Evolutionary conservation across 2,329 filamentous ascomycete species (phyloP).

Genomic region (Dactylellina parvicollis): DNA sequence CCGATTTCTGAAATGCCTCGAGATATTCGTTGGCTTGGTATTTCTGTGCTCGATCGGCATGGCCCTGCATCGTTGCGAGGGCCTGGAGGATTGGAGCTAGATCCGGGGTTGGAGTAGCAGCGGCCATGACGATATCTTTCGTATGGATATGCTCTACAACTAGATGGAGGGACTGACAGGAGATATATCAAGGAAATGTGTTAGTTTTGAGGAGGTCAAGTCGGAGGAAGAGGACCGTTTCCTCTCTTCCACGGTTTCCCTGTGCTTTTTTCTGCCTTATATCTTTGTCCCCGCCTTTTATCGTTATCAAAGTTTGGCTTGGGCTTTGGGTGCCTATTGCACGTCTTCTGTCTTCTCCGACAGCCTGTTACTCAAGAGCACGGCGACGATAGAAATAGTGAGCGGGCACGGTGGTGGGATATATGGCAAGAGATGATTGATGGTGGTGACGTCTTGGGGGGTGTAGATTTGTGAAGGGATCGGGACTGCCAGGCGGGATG

Average conservation of each 20-base stretch:
- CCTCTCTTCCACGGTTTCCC: slow-evolving; percentile 1
- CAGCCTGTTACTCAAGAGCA: neutral
- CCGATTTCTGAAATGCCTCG: slow-evolving; percentile 97
- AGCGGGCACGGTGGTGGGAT: neutral
- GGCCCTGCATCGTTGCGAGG: slow-evolving; percentile 87
- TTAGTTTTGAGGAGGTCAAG: slow-evolving; percentile 10
- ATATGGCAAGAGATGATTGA: neutral
- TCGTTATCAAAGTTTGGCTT: slow-evolving; percentile 34
- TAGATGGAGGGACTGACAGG: neutral
- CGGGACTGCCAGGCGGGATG: slow-evolving; percentile 29
- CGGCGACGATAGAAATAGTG: neutral
- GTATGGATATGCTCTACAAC: slow-evolving; percentile 1
- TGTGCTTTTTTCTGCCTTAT: slow-evolving; percentile 2
- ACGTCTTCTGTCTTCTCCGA: neutral
- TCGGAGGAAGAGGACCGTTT: slow-evolving; percentile 6
- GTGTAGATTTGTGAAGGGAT: slow-evolving; percentile 9
- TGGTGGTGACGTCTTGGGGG: slow-evolving; percentile 11
- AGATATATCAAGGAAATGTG: slow-evolving; percentile 6
- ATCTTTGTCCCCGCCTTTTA: slow-evolving; percentile 30
- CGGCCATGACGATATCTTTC: slow-evolving; percentile 69
- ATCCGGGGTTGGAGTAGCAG: slow-evolving; percentile 70
- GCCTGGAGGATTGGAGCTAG: slow-evolving; percentile 88
- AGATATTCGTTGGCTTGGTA: slow-evolving; percentile 90
- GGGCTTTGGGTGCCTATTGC: neutral
- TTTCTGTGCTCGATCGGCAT: slow-evolving; percentile 82